These are phyloP conservation scores for Arabis alpina DNA, from an alignment of 345 rosid genomes.

Conservation along the genomic window DNA sequence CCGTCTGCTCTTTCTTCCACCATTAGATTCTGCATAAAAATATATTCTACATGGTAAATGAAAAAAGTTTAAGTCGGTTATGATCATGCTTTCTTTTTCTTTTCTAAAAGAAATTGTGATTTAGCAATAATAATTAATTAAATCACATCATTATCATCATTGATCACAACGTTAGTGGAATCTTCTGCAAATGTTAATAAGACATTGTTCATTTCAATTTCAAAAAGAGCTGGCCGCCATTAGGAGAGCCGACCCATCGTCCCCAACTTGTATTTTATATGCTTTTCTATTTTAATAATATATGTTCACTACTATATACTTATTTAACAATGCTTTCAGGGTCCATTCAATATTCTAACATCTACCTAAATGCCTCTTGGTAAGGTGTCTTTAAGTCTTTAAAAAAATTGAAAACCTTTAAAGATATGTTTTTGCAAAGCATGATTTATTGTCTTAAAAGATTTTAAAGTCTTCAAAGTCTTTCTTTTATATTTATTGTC, in stretches of 20 bases:
- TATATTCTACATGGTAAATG: slow-evolving; percentile 8
- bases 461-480: no score
- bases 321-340: slow-evolving; percentile 4
- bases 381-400: no score
- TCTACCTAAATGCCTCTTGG: background rate
- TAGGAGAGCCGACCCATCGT: slow-evolving; percentile 30
- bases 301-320: background rate
- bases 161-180: slow-evolving; percentile 42
- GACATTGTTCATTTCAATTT: slow-evolving; percentile 39
- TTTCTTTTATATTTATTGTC: no score
- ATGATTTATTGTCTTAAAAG: no score
- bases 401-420: no score
- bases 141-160: slow-evolving; percentile 42
- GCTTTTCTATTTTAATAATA: slow-evolving; percentile 15
- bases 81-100: slow-evolving; percentile 16
- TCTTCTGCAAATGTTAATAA: slow-evolving; percentile 28
- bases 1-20: background rate
- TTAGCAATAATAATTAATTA: slow-evolving; percentile 21
- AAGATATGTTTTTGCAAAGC: no score
- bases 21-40: slow-evolving; percentile 8
- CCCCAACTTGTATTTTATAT: slow-evolving; percentile 32
- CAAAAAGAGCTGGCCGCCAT: slow-evolving; percentile 45
- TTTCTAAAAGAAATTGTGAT: slow-evolving; percentile 4
- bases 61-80: slow-evolving; percentile 1
- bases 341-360: background rate